phyloP scores from a whole-genome alignment of 305 asterid species.

The Salvia sclarea region DNA sequence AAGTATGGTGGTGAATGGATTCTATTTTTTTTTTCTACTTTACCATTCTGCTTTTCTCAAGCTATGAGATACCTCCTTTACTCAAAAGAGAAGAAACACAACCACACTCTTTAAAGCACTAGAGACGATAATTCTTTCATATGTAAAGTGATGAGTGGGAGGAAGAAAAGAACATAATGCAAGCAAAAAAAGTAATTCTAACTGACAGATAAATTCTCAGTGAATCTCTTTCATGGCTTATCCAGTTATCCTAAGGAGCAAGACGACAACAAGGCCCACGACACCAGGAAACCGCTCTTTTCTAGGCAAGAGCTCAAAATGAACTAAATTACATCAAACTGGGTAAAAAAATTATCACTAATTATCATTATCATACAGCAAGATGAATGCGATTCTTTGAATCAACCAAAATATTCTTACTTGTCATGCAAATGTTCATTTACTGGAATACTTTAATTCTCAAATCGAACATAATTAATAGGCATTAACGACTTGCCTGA shows the following conservation, averaged over 20 bases:
- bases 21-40: constrained; percentile 24
- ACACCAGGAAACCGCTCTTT: neutral
- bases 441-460: neutral
- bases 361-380: neutral
- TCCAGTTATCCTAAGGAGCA: constrained; percentile 28
- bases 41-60: constrained; percentile 28
- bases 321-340: neutral
- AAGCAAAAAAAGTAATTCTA: constrained; percentile 19
- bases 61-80: constrained; percentile 20
- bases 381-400: neutral
- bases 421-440: constrained; percentile 15
- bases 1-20: constrained; percentile 24
- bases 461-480: neutral
- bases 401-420: neutral
- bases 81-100: constrained; percentile 4
- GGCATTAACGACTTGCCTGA: constrained; percentile 59
- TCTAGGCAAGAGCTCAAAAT: constrained; percentile 1
- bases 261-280: constrained; percentile 20
- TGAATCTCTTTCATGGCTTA: constrained; percentile 29
- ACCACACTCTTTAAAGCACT: constrained; percentile 14
- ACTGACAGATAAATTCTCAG: constrained; percentile 18
- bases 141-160: constrained; percentile 19
- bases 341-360: neutral
- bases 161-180: constrained; percentile 28
- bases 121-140: constrained; percentile 12